These are phyloP conservation scores for Cladosporium sp. DNA, from an alignment of 2,329 filamentous ascomycete genomes.

Conservation along the genomic window DNA sequence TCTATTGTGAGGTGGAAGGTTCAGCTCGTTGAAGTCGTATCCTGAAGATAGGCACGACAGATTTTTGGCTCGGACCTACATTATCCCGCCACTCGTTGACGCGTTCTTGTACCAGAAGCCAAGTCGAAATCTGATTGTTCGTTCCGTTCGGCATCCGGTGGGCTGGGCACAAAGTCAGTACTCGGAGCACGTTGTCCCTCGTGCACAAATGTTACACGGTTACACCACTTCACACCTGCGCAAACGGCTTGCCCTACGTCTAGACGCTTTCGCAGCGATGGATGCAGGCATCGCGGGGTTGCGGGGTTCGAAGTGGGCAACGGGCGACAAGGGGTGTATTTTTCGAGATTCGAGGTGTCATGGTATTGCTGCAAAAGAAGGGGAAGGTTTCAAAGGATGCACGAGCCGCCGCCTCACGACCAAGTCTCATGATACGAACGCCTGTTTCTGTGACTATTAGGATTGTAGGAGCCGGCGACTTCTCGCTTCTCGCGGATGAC, in stretches of 20 bases:
- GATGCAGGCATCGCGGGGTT: constrained; percentile 12
- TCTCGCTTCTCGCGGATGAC: not conserved
- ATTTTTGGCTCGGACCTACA: not conserved
- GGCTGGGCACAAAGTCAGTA: not conserved
- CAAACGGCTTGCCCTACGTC: constrained; percentile 2
- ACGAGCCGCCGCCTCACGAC: not conserved
- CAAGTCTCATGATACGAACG: constrained; percentile 4
- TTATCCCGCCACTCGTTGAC: not conserved
- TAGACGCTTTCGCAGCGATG: not conserved
- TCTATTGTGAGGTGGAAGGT: not conserved
- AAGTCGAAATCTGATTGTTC: not conserved
- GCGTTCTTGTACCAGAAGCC: not conserved
- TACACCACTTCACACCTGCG: not conserved
- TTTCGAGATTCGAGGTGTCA: constrained; percentile 16
- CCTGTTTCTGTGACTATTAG: constrained; percentile 8
- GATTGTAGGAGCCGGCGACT: constrained; percentile 6
- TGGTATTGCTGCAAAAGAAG: constrained; percentile 1
- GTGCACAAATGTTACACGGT: not conserved
- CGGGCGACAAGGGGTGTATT: not conserved
- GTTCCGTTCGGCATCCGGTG: not conserved
- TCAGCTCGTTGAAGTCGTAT: not conserved
- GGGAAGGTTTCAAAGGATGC: constrained; percentile 13
- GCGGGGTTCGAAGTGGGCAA: constrained; percentile 6
- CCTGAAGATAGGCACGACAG: not conserved
- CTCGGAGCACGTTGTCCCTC: not conserved